A percentile compares a stretch with the other conserved stretches of the same genome.
These are phyloP conservation scores for Myochromella boudieri DNA, from an alignment of 768 basidiomycete genomes.

Conservation along the genomic window DNA sequence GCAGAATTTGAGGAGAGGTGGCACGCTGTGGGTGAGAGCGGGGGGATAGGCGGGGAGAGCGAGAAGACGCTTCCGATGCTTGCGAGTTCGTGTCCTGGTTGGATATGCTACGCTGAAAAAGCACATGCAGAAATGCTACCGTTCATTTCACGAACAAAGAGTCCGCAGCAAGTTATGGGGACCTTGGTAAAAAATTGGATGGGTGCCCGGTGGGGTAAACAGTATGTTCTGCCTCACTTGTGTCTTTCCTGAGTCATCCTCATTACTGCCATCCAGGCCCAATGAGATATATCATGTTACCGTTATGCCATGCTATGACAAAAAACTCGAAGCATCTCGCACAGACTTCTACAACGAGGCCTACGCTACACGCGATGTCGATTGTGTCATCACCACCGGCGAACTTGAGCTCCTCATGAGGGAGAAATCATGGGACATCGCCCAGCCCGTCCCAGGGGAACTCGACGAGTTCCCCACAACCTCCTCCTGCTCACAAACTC, in stretches of 20 bases:
- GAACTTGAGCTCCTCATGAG: conserved; percentile 85
- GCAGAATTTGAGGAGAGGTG: conserved; percentile 79
- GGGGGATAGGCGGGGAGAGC: conserved; percentile 8
- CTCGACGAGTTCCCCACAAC: conserved; percentile 19
- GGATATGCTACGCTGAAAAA: conserved; percentile 99
- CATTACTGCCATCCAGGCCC: conserved; percentile 50
- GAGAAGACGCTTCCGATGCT: conserved; percentile 73
- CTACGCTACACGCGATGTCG: conserved; percentile 88
- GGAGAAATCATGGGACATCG: conserved; percentile 81
- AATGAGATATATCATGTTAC: conserved; percentile 92
- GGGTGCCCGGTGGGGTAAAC: conserved; percentile 60
- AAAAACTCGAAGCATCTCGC: conserved; percentile 96
- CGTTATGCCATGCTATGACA: conserved; percentile 99
- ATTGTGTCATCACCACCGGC: conserved; percentile 96
- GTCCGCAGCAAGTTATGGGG: conserved; percentile 94
- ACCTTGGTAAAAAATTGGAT: conserved; percentile 91
- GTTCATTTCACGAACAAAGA: conserved; percentile 85
- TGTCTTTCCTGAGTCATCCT: conserved; percentile 1
- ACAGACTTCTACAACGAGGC: conserved; percentile 86
- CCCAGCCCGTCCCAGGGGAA: conserved; percentile 54
- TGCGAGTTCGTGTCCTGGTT: conserved; percentile 95
- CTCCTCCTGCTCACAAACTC: not conserved
- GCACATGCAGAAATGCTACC: conserved; percentile 92
- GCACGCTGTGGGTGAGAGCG: conserved; percentile 23
- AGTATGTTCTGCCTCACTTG: conserved; percentile 46